Evolutionary conservation across 768 basidiomycete genomes (phyloP).

Genomic region (Rhizopogon sp.): DNA sequence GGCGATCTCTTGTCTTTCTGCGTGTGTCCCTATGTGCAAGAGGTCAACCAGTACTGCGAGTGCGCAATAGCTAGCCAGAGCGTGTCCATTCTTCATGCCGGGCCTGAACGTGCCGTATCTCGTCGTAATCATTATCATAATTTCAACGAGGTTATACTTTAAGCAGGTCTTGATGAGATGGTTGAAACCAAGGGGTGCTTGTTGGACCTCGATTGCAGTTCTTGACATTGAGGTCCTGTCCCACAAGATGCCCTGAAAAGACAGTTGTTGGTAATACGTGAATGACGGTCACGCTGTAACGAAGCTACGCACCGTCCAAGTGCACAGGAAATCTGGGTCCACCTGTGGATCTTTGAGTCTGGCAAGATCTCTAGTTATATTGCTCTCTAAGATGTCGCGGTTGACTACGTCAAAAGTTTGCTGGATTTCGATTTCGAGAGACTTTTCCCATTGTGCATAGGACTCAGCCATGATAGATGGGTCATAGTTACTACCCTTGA

Average conservation of each 20-base stretch:
- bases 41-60: not conserved
- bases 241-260: not conserved
- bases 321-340: not conserved
- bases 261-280: no score
- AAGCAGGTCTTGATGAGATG: not conserved
- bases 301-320: not conserved
- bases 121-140: not conserved
- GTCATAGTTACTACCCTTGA: not conserved
- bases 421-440: constrained; percentile 1
- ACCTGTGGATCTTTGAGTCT: not conserved
- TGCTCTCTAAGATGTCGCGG: not conserved
- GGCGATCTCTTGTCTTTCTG: not conserved
- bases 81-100: constrained; percentile 2
- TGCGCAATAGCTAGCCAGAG: constrained; percentile 11
- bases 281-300: not conserved
- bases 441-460: not conserved
- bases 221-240: not conserved
- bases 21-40: not conserved
- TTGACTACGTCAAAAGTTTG: not conserved
- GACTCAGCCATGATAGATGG: not conserved
- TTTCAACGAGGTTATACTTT: not conserved
- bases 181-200: not conserved
- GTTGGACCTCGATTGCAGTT: not conserved
- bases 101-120: not conserved
- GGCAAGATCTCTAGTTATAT: not conserved